Evolutionary conservation across 2,329 filamentous ascomycete genomes (phyloP).

Genomic region (Trichoderma semiorbis): DNA sequence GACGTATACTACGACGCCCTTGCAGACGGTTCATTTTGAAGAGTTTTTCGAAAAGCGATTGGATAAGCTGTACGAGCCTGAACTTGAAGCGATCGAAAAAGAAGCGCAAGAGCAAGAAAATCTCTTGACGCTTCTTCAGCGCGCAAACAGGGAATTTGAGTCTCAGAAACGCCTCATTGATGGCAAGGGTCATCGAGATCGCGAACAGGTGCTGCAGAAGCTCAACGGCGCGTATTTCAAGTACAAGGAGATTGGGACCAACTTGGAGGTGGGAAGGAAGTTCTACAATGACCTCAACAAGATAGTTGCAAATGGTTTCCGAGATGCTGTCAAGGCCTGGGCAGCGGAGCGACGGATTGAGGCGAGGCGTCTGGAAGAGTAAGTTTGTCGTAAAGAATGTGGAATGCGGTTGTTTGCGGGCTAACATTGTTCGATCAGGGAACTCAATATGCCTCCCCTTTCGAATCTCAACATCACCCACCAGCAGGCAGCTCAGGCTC

Average conservation of each 20-base stretch:
- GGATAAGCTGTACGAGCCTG: conserved; percentile 70
- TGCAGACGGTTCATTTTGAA: conserved; percentile 89
- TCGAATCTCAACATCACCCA: conserved; percentile 41
- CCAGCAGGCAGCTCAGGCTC: conserved; percentile 29
- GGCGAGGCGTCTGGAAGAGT: conserved; percentile 74
- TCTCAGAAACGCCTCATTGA: conserved; percentile 64
- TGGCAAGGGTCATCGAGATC: conserved; percentile 61
- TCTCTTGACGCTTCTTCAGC: conserved; percentile 64
- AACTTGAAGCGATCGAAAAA: conserved; percentile 65
- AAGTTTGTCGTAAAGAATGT: conserved; percentile 31
- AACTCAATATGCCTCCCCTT: conserved; percentile 51
- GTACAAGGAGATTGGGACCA: conserved; percentile 93
- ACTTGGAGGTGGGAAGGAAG: conserved; percentile 85
- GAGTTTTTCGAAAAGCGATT: conserved; percentile 82
- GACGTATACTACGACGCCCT: conserved; percentile 76
- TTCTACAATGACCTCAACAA: conserved; percentile 96
- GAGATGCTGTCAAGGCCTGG: conserved; percentile 74
- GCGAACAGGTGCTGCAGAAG: conserved; percentile 81
- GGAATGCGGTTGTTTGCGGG: neutral
- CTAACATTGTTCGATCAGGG: conserved; percentile 33
- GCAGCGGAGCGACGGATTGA: conserved; percentile 77
- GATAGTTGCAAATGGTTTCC: conserved; percentile 75
- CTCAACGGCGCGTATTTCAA: conserved; percentile 91
- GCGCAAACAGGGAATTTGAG: conserved; percentile 76
- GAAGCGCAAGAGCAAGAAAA: conserved; percentile 76